Evolutionary conservation across 73 alveolate species (phyloP), one percentile per base, ranked within the genome.

Genomic region (Symbiodinium natans): DNA sequence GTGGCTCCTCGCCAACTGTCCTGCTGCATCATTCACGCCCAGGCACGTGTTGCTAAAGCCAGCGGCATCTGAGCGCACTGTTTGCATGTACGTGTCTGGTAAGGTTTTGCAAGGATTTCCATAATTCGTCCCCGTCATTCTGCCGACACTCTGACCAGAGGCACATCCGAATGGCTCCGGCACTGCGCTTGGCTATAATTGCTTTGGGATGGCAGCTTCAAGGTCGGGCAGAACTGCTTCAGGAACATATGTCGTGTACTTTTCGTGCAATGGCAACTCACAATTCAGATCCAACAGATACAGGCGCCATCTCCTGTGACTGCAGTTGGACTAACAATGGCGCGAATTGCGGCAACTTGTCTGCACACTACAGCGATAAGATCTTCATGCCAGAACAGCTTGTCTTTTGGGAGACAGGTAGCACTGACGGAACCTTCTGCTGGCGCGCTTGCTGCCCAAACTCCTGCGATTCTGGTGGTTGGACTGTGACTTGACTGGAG

Each of bases 371-470:
- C 59, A 46, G 59, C 21, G n/a, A n/a, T n/a, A 46, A 46, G 59
- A 13, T 46, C 21, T 13, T 46, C 13, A 13, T 46, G 59, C 6
- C 13, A 13, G 59, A 46, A 6, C 59, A 9, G 59, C 59, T 46
- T 6, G 59, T 46, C 59, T 13, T 6, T 46, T 6, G 59, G 6
- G 21, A 46, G 59, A 6, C 23, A 88, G 95, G 95, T 59, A 42
- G 41, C 34, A 71, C 31, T 29, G 97, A 90, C 46, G 97, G 87
- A 7, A 71, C 54, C 75, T 41, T 15, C 39, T 90, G 97, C 75
- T 90, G 97, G 97, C 75, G 80, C 48, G 97, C n/a, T 25, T 90
- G 97, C 77, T 90, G 97, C 52, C 97, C 97, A 23, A 90, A 90
- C 97, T n/a, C 75, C 87, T 90, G 97, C 39, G 41, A 73, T 19